A percentile compares a stretch with the other conserved stretches of the same genome.
phyloP scores from a whole-genome alignment of 768 basidiomycete genomes.

The Phanerochaete carnosa region DNA sequence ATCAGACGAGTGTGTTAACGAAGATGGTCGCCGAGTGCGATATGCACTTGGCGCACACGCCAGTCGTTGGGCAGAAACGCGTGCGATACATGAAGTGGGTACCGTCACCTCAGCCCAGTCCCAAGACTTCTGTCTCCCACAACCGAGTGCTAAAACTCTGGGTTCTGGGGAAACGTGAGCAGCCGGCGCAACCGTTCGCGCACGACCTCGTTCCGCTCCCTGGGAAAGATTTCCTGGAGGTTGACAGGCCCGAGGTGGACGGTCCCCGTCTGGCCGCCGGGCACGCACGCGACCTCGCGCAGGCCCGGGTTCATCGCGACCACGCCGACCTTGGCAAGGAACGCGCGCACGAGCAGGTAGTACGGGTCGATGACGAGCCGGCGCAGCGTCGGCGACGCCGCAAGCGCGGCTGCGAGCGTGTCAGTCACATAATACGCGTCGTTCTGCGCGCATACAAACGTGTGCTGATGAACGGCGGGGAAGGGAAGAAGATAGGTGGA shows the following conservation, averaged over 20 bases:
- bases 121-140: background rate
- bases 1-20: background rate
- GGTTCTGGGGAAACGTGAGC: background rate
- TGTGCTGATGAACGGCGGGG: background rate
- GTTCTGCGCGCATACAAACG: background rate
- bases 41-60: no score
- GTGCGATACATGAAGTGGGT: background rate
- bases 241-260: background rate
- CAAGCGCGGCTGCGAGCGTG: background rate
- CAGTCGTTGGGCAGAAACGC: background rate
- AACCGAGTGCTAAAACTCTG: background rate
- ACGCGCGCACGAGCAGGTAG: background rate
- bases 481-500: no score
- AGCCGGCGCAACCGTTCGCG: background rate
- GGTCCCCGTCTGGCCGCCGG: background rate
- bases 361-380: background rate
- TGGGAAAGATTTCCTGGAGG: background rate
- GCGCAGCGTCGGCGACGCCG: background rate
- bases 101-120: background rate
- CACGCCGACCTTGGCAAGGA: background rate
- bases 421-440: background rate
- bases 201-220: background rate
- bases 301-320: background rate
- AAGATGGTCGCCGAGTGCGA: background rate
- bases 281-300: background rate